A percentile compares a stretch with the other conserved stretches of the same genome.
Conservation (phyloP, 352 stramenopile species). For the Paralagenidium karlingii region DNA sequence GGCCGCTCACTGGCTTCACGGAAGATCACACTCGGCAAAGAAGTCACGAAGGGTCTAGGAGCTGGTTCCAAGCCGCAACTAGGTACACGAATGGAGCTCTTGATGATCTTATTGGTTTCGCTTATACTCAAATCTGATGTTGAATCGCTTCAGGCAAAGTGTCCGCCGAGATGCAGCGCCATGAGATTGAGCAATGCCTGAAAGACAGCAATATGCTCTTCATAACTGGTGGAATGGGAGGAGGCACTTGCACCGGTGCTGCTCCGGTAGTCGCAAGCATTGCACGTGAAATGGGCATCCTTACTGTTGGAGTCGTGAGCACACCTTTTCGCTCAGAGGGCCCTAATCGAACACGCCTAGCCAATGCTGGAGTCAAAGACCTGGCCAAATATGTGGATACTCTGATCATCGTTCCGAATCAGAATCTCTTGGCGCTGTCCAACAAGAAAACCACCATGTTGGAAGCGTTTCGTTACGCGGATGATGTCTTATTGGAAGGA, state of each 20-base stretch:
- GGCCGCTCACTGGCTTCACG: conserved; percentile 59
- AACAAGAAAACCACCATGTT: conserved; percentile 89
- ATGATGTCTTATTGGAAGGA: conserved; percentile 92
- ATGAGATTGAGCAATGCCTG: conserved; percentile 84
- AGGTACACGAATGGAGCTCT: conserved; percentile 16
- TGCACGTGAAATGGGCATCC: conserved; percentile 84
- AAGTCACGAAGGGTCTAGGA: conserved; percentile 74
- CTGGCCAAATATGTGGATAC: conserved; percentile 91
- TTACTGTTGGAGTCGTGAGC: conserved; percentile 94
- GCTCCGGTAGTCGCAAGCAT: conserved; percentile 89
- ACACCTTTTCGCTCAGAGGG: conserved; percentile 95
- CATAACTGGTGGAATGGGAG: conserved; percentile 93
- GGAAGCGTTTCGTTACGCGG: conserved; percentile 89
- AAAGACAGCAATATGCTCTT: conserved; percentile 93
- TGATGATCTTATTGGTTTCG: conserved; percentile 5
- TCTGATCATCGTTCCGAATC: conserved; percentile 94
- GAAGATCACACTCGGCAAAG: conserved; percentile 76
- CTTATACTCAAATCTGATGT: conserved; percentile 1
- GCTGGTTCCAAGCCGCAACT: conserved; percentile 73
- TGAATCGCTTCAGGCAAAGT: conserved; percentile 33
- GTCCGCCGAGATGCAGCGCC: conserved; percentile 78
- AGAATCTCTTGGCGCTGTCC: conserved; percentile 90
- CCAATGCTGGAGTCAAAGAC: conserved; percentile 85
- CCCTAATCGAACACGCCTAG: conserved; percentile 87
- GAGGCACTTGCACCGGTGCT: conserved; percentile 85